phyloP scores from a whole-genome alignment of 148 eudicot species.

The Drosera capensis region DNA sequence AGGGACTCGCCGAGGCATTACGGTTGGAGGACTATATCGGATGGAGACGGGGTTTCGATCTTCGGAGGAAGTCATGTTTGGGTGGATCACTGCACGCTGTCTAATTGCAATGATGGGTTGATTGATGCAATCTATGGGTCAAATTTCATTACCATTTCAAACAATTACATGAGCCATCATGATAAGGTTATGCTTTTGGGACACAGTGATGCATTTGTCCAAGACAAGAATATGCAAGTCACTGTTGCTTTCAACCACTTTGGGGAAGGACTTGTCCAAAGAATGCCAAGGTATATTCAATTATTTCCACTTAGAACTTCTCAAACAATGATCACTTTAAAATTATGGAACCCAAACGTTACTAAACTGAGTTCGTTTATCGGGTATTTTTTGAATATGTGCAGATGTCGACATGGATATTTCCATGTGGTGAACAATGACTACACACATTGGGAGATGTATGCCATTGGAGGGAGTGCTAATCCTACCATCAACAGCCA shows the following conservation, averaged over 20 bases:
- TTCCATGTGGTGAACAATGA: slow-evolving; percentile 79
- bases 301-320: too few relatives aligned
- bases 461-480: slow-evolving; percentile 76
- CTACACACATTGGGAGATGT: slow-evolving; percentile 84
- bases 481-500: slow-evolving; percentile 63
- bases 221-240: slow-evolving; percentile 60
- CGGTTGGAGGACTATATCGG: slow-evolving; percentile 63
- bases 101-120: slow-evolving; percentile 53
- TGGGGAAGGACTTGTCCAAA: slow-evolving; percentile 78
- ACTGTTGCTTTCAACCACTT: slow-evolving; percentile 76
- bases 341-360: background rate
- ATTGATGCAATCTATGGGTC: slow-evolving; percentile 67
- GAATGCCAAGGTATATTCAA: slow-evolving; percentile 94
- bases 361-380: background rate
- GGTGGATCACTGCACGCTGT: slow-evolving; percentile 69
- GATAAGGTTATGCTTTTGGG: slow-evolving; percentile 77
- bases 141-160: slow-evolving; percentile 58
- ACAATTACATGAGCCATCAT: slow-evolving; percentile 69
- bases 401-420: slow-evolving; percentile 70
- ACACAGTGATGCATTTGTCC: slow-evolving; percentile 36
- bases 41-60: slow-evolving; percentile 66
- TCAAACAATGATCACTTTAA: background rate
- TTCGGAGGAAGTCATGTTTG: slow-evolving; percentile 63
- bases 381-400: background rate
- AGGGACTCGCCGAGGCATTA: slow-evolving; percentile 42